Conservation (phyloP, 192 early-diverging fungal genomes). For the Geranomyces michiganensis region DNA sequence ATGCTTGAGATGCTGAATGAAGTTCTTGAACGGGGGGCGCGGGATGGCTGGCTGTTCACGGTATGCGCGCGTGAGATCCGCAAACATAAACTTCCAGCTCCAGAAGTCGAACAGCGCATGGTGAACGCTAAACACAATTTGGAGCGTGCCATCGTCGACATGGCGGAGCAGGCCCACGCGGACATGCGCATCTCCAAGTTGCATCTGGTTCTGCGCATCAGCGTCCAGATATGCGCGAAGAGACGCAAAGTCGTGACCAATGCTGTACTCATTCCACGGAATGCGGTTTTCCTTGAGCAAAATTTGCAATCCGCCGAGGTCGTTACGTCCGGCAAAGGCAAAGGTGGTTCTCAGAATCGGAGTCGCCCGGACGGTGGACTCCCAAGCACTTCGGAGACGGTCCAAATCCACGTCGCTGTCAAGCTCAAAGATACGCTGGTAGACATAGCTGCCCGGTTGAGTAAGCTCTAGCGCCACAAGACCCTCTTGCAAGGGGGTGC, state of each 20-base stretch:
- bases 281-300: slow-evolving; percentile 2
- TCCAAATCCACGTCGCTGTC: slow-evolving; percentile 12
- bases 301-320: slow-evolving; percentile 23
- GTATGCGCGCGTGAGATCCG: slow-evolving; percentile 19
- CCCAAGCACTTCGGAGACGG: slow-evolving; percentile 17
- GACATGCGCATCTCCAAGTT: slow-evolving; percentile 4
- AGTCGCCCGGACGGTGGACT: neutral
- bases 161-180: slow-evolving; percentile 5
- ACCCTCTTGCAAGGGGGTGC: slow-evolving; percentile 31
- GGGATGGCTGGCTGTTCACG: neutral
- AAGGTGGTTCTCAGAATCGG: slow-evolving; percentile 38
- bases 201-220: slow-evolving; percentile 4
- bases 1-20: slow-evolving; percentile 14
- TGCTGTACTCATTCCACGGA: neutral
- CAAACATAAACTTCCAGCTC: slow-evolving; percentile 21
- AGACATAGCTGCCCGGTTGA: neutral
- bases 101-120: slow-evolving; percentile 42
- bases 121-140: slow-evolving; percentile 32
- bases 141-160: neutral
- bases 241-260: neutral
- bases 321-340: neutral
- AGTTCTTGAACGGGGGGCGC: slow-evolving; percentile 13
- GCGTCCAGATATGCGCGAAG: neutral
- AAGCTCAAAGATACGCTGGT: neutral
- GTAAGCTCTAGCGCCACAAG: slow-evolving; percentile 5